Evolutionary conservation across 257 asterid genomes (phyloP).

Genomic region (Przewalskia tangutica): DNA sequence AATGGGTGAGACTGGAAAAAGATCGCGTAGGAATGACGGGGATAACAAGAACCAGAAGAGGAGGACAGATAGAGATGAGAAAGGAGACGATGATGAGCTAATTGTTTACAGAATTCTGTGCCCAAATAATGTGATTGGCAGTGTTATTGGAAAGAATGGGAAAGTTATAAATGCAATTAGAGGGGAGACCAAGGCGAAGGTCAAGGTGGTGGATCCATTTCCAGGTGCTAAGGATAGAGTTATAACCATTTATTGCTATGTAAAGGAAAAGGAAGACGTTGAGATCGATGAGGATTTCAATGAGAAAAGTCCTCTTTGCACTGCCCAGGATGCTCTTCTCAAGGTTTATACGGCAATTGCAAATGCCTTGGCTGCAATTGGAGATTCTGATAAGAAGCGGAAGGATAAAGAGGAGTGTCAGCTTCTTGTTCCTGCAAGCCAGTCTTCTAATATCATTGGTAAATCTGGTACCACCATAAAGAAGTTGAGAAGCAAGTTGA

Average conservation of each 20-base stretch:
- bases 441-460: conserved; percentile 80
- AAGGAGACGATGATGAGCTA: conserved; percentile 40
- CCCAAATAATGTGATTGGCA: conserved; percentile 70
- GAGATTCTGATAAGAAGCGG: conserved; percentile 50
- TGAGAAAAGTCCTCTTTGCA: conserved; percentile 49
- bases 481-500: conserved; percentile 62
- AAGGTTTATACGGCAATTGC: conserved; percentile 70
- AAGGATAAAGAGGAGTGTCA: conserved; percentile 67
- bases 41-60: conserved; percentile 59
- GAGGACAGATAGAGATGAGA: conserved; percentile 64
- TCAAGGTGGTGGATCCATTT: conserved; percentile 88
- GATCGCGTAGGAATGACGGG: conserved; percentile 45
- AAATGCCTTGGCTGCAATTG: conserved; percentile 46
- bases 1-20: conserved; percentile 77
- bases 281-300: conserved; percentile 64
- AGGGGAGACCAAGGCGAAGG: conserved; percentile 75
- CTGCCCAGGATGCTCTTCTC: conserved; percentile 90
- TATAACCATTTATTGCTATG: conserved; percentile 60
- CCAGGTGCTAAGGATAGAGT: conserved; percentile 83
- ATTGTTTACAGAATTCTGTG: conserved; percentile 75
- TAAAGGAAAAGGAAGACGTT: conserved; percentile 61
- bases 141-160: conserved; percentile 95
- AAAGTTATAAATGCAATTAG: conserved; percentile 80
- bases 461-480: conserved; percentile 81
- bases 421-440: conserved; percentile 90